Conservation (phyloP, 1,284 basidiomycete species). For the Cutaneotrichosporon mucoides region DNA sequence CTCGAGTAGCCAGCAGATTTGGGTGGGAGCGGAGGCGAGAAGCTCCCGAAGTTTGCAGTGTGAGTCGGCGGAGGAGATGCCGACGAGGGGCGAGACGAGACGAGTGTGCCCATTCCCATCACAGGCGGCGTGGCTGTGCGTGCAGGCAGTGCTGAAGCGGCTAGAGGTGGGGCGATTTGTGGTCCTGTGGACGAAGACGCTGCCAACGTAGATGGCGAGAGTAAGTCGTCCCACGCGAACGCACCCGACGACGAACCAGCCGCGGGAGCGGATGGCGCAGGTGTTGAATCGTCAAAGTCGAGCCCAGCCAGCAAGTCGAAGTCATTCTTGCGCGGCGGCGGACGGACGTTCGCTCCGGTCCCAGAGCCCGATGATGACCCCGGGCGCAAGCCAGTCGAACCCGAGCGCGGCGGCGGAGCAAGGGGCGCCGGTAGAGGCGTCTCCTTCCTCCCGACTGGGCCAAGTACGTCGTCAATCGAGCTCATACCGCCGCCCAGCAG, state of each 20-base stretch:
- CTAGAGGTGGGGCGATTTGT: no score
- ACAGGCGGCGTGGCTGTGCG: background rate
- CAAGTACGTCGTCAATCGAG: constrained; percentile 33
- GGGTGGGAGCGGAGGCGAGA: background rate
- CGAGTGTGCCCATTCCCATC: background rate
- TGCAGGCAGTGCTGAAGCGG: background rate
- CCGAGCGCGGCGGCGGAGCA: constrained; percentile 27
- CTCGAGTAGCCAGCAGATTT: no score
- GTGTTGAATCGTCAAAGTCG: constrained; percentile 24
- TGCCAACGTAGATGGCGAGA: constrained; percentile 8
- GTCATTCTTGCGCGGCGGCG: constrained; percentile 9
- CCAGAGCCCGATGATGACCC: background rate
- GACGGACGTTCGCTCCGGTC: background rate
- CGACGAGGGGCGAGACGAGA: background rate
- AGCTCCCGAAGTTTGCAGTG: background rate
- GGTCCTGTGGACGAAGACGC: no score
- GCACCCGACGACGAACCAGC: background rate
- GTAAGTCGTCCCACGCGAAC: constrained; percentile 30
- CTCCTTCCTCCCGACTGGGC: constrained; percentile 14
- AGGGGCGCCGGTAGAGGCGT: constrained; percentile 33
- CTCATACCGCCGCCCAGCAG: constrained; percentile 36
- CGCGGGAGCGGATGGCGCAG: background rate
- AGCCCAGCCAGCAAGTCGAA: constrained; percentile 41
- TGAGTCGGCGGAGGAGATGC: background rate
- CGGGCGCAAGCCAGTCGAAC: background rate